Evolutionary conservation across 164 flowering plant genomes (phyloP), one percentile per base, ranked within the genome.

Genomic region (Macadamia integrifolia): DNA sequence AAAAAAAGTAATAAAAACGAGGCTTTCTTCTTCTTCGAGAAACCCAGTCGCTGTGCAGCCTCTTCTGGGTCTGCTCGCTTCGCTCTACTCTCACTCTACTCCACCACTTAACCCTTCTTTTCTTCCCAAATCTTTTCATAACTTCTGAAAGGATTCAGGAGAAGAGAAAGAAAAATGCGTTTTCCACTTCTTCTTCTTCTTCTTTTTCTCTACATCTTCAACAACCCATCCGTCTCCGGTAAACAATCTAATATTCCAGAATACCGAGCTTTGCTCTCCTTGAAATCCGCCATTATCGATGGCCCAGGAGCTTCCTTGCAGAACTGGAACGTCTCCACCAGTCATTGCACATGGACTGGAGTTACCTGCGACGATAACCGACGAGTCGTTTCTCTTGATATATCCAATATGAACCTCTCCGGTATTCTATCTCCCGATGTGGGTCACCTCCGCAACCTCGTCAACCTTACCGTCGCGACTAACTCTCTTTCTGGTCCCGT

Each of bases 271-370:
- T 77, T 93, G 1, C 86, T 93, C 65, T 74, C 90, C 17, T 32
- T 90, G 14, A 94, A 88, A 80, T 32, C 89, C 72, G 66, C 89
- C 83, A 75, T 93, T 28, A 15, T 83, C 66, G 77, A 62, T 69
- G 95, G 87, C 81, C 87, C 91, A 1, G 66, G 68, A 1, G 13
- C 81, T n/a, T 46, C 78, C 2, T 87, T 90, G 56, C 18, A 72
- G 17, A 40, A 78, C 6, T 92, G 97, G 99, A 85, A 79, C 69
- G 6, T 69, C 65, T 60, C 88, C 74, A 80, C 85, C 53, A 61
- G 66, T 66, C 83, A 86, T 72, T 92, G 99, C 76, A 60, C 83
- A 4, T 92, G 97, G 97, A 4, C 65, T 7, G 83, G 87, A 35
- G 85, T 94, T 69, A 69, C 90, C 6, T 94, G 98, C 78, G 89